Conservation (phyloP, 768 basidiomycete genomes). For the Psilocybe tampanensis region DNA sequence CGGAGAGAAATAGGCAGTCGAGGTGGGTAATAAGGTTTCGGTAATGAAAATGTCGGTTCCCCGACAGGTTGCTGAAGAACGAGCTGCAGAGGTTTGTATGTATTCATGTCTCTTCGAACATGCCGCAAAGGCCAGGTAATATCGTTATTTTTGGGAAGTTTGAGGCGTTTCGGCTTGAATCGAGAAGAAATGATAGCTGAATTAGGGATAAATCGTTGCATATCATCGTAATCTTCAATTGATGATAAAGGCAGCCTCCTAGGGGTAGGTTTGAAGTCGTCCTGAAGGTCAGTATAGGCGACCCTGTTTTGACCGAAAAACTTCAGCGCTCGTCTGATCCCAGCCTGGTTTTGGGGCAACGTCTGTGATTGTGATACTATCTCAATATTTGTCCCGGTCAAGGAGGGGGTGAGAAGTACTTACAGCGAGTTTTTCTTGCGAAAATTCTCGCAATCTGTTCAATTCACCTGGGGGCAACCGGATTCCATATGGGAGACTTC, state of each 20-base stretch:
- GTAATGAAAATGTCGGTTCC: constrained; percentile 6
- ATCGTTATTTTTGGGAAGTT: constrained; percentile 4
- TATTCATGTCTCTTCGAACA: constrained; percentile 12
- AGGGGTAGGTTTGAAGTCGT: constrained; percentile 12
- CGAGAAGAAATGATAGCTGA: constrained; percentile 3
- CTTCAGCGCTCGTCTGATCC: constrained; percentile 2
- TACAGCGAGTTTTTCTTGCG: constrained; percentile 6
- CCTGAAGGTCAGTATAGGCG: background rate
- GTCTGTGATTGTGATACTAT: background rate
- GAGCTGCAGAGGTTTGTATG: constrained; percentile 15
- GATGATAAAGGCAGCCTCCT: background rate
- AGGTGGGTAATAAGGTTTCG: constrained; percentile 24
- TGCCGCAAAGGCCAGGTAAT: constrained; percentile 18
- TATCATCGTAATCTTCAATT: constrained; percentile 6
- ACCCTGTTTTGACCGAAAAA: background rate
- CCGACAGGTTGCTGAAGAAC: background rate
- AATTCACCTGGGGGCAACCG: constrained; percentile 27
- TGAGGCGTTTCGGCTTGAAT: constrained; percentile 4
- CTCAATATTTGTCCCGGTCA: background rate
- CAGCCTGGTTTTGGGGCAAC: constrained; percentile 1
- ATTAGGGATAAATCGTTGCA: constrained; percentile 4
- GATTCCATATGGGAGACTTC: background rate
- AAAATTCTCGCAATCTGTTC: constrained; percentile 23
- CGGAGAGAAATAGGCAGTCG: constrained; percentile 21
- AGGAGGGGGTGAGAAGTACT: background rate